Base-by-base conservation (phyloP, 306 rosid species). In the Vachellia collinsii region DNA sequence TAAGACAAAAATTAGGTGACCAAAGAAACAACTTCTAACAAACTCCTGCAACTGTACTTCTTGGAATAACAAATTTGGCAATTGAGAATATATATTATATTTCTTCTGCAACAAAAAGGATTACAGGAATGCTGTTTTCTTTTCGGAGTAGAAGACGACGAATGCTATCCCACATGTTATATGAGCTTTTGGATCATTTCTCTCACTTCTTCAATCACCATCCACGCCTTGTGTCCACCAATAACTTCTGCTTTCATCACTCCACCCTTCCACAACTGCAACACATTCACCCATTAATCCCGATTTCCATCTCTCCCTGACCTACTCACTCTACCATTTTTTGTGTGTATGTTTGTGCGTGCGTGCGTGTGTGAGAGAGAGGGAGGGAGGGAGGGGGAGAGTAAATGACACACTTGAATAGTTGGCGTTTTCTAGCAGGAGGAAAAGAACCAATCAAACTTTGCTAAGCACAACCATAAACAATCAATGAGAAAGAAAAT, bases 261-360 rank as follows among this genome's bases (percentile, higher is more conserved):
- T 72, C 99, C 98, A 77, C 93, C 97, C 83, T 91, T 91, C 98
- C 99, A 95, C 48, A 95, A 23, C 98, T 91, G 92, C 85, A 84
- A 79, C 56, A 5, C 64, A 74, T 20, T 77, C 74, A 11, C 19
- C 7, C 13, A 74, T 29, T 56, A 44, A 14, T 70, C 23, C 39
- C 75, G 44, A 14, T 6, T 38, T 37, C 71, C 44, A 66, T 8
- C 22, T 65, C 71, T 37, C 11, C 29, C 48, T 16, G 0, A 38
- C 38, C 25, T 39, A 66, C 48, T 66, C 47, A 66, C 29, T 17
- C 72, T 58, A 22, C 64, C 64, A 58, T 29, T 29, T 29, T 29
- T 29, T 29, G 1, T 29, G 34, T 29, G 34, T 2, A 2, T 29
- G 34, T 29, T 29, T 29, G 34, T 29, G n/a, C n/a, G n/a, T n/a